Percentiles rank a stretch among this genome's conserved stretches.
Conservation (phyloP, 208 protist genomes). For the Acanthamoeba triangularis region DNA sequence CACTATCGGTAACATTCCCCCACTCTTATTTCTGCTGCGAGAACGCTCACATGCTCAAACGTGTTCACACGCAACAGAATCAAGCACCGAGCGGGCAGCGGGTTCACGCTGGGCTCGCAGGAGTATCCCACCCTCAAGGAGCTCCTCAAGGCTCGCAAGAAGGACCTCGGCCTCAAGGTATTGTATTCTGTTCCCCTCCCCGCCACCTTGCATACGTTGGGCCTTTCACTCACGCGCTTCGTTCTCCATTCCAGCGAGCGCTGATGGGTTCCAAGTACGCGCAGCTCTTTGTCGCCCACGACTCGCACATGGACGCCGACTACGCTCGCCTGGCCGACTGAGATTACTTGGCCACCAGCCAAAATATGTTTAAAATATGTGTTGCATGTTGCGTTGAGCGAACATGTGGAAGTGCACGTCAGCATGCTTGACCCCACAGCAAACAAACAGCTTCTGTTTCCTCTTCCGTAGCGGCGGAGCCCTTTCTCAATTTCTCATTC, state of each 20-base stretch:
- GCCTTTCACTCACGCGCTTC: background rate
- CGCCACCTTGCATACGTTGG: background rate
- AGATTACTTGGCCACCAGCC: background rate
- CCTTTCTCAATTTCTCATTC: background rate
- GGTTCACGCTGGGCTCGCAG: conserved; percentile 34
- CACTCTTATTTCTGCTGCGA: background rate
- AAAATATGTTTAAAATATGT: no score
- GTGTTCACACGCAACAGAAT: background rate
- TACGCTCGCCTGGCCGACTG: conserved; percentile 54
- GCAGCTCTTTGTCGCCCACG: conserved; percentile 58
- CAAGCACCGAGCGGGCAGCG: conserved; percentile 68
- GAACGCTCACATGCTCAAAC: background rate
- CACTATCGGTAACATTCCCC: conserved; percentile 39
- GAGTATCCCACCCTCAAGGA: conserved; percentile 66
- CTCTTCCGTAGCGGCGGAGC: no score
- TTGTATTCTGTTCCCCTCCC: background rate
- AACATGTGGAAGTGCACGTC: background rate
- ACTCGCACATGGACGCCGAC: conserved; percentile 46
- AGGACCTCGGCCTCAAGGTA: conserved; percentile 74
- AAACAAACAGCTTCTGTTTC: no score
- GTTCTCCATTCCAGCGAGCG: conserved; percentile 24
- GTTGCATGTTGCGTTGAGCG: background rate
- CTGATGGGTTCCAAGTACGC: conserved; percentile 61
- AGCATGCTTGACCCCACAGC: no score
- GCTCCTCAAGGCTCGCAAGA: conserved; percentile 68